A percentile compares a stretch with the other conserved stretches of the same genome.
These are phyloP conservation scores for Xylaria sp. DNA, from an alignment of 2,329 filamentous ascomycete genomes.

Conservation along the genomic window DNA sequence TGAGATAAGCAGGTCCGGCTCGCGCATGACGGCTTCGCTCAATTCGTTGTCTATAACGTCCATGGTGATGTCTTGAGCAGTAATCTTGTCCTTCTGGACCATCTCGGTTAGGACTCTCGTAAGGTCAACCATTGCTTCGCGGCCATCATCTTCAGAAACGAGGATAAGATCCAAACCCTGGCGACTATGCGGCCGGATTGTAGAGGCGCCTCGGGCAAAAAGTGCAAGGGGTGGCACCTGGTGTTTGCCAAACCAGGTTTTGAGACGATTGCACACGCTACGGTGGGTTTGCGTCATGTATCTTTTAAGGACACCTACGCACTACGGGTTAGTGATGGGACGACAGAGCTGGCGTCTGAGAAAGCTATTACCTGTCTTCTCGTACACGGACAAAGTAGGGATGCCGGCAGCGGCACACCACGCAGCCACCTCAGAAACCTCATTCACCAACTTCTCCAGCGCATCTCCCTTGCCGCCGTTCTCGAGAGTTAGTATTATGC, in stretches of 20 bases:
- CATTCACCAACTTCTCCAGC: slow-evolving; percentile 82
- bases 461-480: slow-evolving; percentile 72
- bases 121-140: slow-evolving; percentile 92
- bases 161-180: slow-evolving; percentile 69
- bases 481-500: slow-evolving; percentile 80
- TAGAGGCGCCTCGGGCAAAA: slow-evolving; percentile 51
- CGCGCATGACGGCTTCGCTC: slow-evolving; percentile 76
- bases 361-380: slow-evolving; percentile 74
- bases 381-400: slow-evolving; percentile 86
- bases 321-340: slow-evolving; percentile 21
- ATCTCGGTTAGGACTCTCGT: slow-evolving; percentile 94
- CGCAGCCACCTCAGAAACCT: slow-evolving; percentile 88
- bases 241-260: slow-evolving; percentile 82
- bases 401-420: slow-evolving; percentile 94
- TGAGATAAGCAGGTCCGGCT: slow-evolving; percentile 87
- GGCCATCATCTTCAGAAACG: slow-evolving; percentile 85
- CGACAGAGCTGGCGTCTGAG: slow-evolving; percentile 6
- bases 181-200: slow-evolving; percentile 41
- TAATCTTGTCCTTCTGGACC: slow-evolving; percentile 87
- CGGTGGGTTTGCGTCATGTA: slow-evolving; percentile 86
- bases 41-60: slow-evolving; percentile 92
- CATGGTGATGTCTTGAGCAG: slow-evolving; percentile 78
- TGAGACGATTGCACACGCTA: slow-evolving; percentile 77
- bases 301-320: slow-evolving; percentile 84
- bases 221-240: slow-evolving; percentile 70